A percentile compares a stretch with the other conserved stretches of the same genome.
Evolutionary conservation across 2,329 filamentous ascomycete species (phyloP).

Genomic region (Colletotrichum nymphaeae): DNA sequence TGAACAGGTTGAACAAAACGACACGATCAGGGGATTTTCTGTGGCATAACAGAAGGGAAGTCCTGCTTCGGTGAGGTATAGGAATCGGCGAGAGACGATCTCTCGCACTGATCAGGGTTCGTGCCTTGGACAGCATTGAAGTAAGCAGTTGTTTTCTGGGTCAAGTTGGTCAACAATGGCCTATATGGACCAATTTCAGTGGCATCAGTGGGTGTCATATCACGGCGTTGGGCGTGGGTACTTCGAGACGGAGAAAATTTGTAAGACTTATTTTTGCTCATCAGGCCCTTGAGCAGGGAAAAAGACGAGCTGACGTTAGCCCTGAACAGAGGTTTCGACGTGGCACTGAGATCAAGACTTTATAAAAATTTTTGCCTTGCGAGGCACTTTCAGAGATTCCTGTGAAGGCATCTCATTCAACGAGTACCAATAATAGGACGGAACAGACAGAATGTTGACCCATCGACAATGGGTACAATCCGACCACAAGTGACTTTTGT

Average conservation of each 20-base stretch:
- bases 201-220: background rate
- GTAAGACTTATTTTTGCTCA: conserved; percentile 9
- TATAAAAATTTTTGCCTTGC: no score
- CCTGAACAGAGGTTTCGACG: background rate
- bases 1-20: background rate
- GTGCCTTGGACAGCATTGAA: background rate
- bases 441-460: no score
- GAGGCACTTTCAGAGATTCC: no score
- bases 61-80: background rate
- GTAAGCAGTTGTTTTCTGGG: background rate
- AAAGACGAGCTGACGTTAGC: background rate
- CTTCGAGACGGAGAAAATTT: background rate
- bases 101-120: background rate
- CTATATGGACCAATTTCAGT: background rate
- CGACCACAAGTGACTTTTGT: no score
- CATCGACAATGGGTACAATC: no score
- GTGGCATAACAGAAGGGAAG: background rate
- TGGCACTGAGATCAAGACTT: background rate
- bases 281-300: background rate
- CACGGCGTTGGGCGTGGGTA: conserved; percentile 26
- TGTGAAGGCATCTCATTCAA: no score
- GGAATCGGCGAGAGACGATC: no score
- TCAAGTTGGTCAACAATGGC: background rate
- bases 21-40: background rate
- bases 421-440: no score